Evolutionary conservation across 768 basidiomycete genomes (phyloP), one percentile per base, ranked within the genome.

Genomic region (Leccinum truebloodii): DNA sequence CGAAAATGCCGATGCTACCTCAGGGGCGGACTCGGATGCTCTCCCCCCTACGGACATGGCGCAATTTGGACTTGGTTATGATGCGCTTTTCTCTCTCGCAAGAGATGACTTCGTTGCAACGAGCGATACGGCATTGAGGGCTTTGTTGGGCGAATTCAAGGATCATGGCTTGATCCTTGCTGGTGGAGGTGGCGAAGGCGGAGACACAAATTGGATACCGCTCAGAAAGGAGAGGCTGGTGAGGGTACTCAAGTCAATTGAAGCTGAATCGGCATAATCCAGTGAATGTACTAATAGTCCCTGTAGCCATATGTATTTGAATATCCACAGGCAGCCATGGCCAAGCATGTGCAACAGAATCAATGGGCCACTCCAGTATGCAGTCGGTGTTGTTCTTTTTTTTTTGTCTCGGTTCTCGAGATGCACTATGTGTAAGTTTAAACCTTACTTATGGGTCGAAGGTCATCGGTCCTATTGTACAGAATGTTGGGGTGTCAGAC

Each of bases 101-200:
- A 78, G 89, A 56, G 90, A 92, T 52, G 82, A 90, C 52, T 96
- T 98, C 66, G 85, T 98, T 52, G 94, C 95, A 10, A 88, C 90
- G 44, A 94, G 87, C 72, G 94, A 95, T 65, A 90, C 88, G 4
- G 86, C 94, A 41, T 79, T 96, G 68, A 81, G 90, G 48, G 83
- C 92, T 9, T 78, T 96, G 35, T 76, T 98, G 55, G 87, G 87
- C 14, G 97, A 98, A 75, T 98, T 95, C 73, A 83, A 85, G 67
- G 97, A 98, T 73, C 97, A 99, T 65, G 86, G 85, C 3, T 71
- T 98, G 69, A 85, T 98, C n/a, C 78, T 92, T 41, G 18, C 65
- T 26, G 75, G 78, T 59, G 75, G 76, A 44, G 67, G 81, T 61
- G 73, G 80, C 35, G 80, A 81, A 56, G 69, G 77, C 55, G 86